phyloP scores from a whole-genome alignment of 768 basidiomycete genomes.

The Russula olivacea region DNA sequence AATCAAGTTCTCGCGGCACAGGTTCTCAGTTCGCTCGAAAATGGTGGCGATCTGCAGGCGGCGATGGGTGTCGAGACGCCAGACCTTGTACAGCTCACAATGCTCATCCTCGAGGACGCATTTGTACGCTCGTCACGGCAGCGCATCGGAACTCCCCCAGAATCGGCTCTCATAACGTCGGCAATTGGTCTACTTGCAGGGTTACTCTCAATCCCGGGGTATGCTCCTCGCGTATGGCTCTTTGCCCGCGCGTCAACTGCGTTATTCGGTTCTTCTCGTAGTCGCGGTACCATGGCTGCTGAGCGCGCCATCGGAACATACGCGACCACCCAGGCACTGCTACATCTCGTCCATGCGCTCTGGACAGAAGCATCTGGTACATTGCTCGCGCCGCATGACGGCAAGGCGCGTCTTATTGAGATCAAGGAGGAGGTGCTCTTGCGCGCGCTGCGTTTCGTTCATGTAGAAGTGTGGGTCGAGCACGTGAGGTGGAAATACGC shows the following conservation, averaged over 20 bases:
- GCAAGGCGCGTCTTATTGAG: conserved; percentile 56
- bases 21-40: conserved; percentile 64
- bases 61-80: conserved; percentile 52
- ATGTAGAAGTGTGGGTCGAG: conserved; percentile 84
- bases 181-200: conserved; percentile 78
- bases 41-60: conserved; percentile 40
- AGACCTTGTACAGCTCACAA: conserved; percentile 74
- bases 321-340: conserved; percentile 73
- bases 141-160: conserved; percentile 35
- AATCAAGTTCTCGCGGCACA: conserved; percentile 57
- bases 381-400: conserved; percentile 41
- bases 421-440: conserved; percentile 82
- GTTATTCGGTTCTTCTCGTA: conserved; percentile 67
- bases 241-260: conserved; percentile 75
- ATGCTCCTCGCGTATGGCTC: conserved; percentile 83
- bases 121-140: conserved; percentile 47
- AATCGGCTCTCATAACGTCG: conserved; percentile 65
- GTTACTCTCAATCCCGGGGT: conserved; percentile 63
- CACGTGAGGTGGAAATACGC: conserved; percentile 83
- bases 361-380: conserved; percentile 66
- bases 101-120: conserved; percentile 75
- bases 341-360: conserved; percentile 70
- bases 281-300: conserved; percentile 55
- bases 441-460: conserved; percentile 71
- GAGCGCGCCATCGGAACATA: conserved; percentile 72